These are phyloP conservation scores for Tetratostichococcus sp. DNA, from an alignment of 139 green algal genomes.

Conservation along the genomic window DNA sequence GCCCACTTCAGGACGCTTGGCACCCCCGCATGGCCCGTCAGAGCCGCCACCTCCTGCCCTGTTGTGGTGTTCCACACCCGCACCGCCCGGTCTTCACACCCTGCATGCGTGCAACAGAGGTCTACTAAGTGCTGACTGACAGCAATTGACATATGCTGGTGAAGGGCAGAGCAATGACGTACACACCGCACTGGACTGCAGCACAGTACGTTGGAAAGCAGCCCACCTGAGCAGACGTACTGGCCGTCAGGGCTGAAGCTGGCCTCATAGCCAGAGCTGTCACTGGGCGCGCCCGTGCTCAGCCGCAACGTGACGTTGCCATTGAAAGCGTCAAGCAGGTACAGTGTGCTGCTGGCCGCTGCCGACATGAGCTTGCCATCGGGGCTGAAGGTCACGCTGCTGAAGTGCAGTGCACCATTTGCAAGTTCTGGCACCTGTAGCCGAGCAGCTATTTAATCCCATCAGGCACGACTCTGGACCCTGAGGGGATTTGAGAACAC, in stretches of 20 bases:
- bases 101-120: too few species aligned
- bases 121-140: too few species aligned
- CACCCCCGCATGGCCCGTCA: conserved; percentile 58
- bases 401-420: conserved; percentile 46
- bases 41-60: conserved; percentile 54
- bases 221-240: conserved; percentile 67
- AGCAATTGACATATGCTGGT: too few species aligned
- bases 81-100: conserved; percentile 63
- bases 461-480: too few species aligned
- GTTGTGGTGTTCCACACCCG: conserved; percentile 56
- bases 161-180: too few species aligned
- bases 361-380: conserved; percentile 76
- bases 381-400: conserved; percentile 66
- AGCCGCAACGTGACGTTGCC: conserved; percentile 31
- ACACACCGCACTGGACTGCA: too few species aligned
- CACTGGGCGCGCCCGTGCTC: conserved; percentile 37
- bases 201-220: too few species aligned
- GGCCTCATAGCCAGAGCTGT: conserved; percentile 50
- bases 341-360: conserved; percentile 59
- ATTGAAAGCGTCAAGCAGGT: conserved; percentile 81
- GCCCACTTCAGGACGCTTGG: conserved; percentile 67
- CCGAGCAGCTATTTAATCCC: not conserved
- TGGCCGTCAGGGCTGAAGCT: conserved; percentile 74
- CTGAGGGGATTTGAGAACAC: too few species aligned
- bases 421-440: conserved; percentile 51